Evolutionary conservation across 257 asterid species (phyloP).

Genomic region (Pogostemon cablin): DNA sequence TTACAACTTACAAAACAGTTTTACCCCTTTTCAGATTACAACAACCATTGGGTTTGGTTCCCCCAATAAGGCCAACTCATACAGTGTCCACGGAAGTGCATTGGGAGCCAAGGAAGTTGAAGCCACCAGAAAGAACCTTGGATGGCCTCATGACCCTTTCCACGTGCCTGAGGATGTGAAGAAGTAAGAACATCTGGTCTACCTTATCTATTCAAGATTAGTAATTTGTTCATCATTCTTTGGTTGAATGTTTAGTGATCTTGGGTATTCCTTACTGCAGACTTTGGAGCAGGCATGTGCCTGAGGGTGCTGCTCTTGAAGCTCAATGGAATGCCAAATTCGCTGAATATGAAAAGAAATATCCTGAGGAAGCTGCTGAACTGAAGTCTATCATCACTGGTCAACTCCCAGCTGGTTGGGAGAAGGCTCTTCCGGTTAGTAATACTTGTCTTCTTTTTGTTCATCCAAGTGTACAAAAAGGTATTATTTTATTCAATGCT

Average conservation of each 20-base stretch:
- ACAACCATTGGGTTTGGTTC: constrained; percentile 79
- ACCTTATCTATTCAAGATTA: constrained; percentile 6
- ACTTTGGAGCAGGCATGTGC: constrained; percentile 71
- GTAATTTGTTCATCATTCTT: neutral
- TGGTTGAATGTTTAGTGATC: constrained; percentile 24
- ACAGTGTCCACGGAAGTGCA: constrained; percentile 79
- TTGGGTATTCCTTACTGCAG: constrained; percentile 40
- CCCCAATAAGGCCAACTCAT: constrained; percentile 76
- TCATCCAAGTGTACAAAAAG: constrained; percentile 4
- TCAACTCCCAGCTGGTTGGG: constrained; percentile 71
- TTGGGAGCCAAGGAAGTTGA: constrained; percentile 86
- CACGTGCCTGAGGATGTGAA: constrained; percentile 87
- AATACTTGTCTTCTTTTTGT: neutral
- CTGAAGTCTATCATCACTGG: constrained; percentile 60
- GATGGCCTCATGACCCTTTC: constrained; percentile 75
- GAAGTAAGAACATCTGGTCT: constrained; percentile 46
- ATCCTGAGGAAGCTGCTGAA: constrained; percentile 71
- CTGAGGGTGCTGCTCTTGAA: constrained; percentile 75
- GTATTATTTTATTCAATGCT: neutral
- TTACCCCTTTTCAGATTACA: constrained; percentile 45
- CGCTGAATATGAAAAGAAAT: constrained; percentile 69
- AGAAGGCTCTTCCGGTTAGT: constrained; percentile 82
- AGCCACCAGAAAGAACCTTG: constrained; percentile 82
- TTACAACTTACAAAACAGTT: too few species aligned
- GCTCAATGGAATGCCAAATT: constrained; percentile 80